Evolutionary conservation across 1,284 basidiomycete species (phyloP).

Genomic region (Boletus semigastroideus): DNA sequence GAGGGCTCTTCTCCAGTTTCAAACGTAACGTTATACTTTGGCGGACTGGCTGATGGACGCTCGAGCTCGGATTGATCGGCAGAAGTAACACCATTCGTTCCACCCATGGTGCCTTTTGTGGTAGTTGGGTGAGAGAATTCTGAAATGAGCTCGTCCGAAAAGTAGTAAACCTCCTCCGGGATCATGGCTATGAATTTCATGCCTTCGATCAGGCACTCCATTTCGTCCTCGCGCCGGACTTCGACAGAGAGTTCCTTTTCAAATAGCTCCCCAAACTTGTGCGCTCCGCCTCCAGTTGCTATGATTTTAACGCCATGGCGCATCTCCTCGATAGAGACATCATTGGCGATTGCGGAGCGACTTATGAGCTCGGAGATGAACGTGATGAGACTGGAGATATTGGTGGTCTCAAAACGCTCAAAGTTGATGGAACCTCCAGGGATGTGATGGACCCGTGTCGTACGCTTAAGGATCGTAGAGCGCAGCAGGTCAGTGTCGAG

Average conservation of each 20-base stretch:
- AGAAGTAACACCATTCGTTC: slow-evolving; percentile 6
- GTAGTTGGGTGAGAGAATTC: slow-evolving; percentile 69
- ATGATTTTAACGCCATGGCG: slow-evolving; percentile 92
- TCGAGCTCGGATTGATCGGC: slow-evolving; percentile 51
- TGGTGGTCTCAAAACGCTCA: slow-evolving; percentile 93
- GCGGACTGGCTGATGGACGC: slow-evolving; percentile 90
- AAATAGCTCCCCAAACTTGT: slow-evolving; percentile 90
- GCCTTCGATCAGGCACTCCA: slow-evolving; percentile 98
- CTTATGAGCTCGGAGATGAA: slow-evolving; percentile 91
- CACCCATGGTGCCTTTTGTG: slow-evolving; percentile 16
- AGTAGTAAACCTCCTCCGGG: slow-evolving; percentile 98
- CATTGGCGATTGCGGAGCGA: slow-evolving; percentile 84
- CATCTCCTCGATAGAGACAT: slow-evolving; percentile 90
- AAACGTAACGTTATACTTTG: slow-evolving; percentile 88
- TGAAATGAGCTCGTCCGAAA: slow-evolving; percentile 96
- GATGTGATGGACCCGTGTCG: slow-evolving; percentile 71
- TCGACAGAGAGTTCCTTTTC: slow-evolving; percentile 77
- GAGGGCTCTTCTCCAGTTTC: slow-evolving; percentile 61
- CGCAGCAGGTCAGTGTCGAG: slow-evolving; percentile 55
- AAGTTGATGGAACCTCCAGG: slow-evolving; percentile 98
- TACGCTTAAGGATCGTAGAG: slow-evolving; percentile 66
- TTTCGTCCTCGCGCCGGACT: slow-evolving; percentile 92
- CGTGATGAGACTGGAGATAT: slow-evolving; percentile 82
- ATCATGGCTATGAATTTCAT: slow-evolving; percentile 96
- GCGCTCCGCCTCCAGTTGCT: slow-evolving; percentile 97